A percentile compares a stretch with the other conserved stretches of the same genome.
Conservation (phyloP, 1,284 basidiomycete genomes). For the Sanghuangporus weigelae region DNA sequence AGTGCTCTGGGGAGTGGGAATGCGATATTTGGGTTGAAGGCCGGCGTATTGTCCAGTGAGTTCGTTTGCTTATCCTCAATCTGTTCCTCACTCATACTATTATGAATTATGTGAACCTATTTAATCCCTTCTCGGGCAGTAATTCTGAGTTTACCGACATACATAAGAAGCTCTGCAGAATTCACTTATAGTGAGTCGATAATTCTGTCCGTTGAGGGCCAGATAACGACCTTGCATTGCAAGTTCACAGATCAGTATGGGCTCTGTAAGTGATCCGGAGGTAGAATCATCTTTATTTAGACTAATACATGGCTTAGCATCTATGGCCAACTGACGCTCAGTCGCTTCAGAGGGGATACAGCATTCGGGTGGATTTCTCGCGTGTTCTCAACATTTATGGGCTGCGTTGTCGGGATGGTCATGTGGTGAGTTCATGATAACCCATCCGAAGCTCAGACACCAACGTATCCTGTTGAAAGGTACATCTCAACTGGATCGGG, state of each 20-base stretch:
- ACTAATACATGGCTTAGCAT: constrained; percentile 36
- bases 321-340: constrained; percentile 66
- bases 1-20: constrained; percentile 50
- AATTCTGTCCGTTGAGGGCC: constrained; percentile 21
- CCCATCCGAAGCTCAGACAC: constrained; percentile 11
- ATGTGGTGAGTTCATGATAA: constrained; percentile 50
- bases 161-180: constrained; percentile 46
- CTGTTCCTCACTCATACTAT: background rate
- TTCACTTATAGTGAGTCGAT: constrained; percentile 53
- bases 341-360: constrained; percentile 74
- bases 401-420: constrained; percentile 61
- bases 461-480: constrained; percentile 33
- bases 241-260: constrained; percentile 32
- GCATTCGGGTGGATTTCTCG: constrained; percentile 62
- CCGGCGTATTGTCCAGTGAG: constrained; percentile 58
- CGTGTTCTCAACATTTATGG: constrained; percentile 63
- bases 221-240: background rate
- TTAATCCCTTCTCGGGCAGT: constrained; percentile 32
- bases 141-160: constrained; percentile 53
- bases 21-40: constrained; percentile 74
- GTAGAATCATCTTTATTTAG: background rate
- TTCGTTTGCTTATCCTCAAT: background rate
- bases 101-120: background rate
- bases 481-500: constrained; percentile 69
- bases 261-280: constrained; percentile 28